Conservation (phyloP, 1,284 basidiomycete genomes). For the Hemileia vastatrix region DNA sequence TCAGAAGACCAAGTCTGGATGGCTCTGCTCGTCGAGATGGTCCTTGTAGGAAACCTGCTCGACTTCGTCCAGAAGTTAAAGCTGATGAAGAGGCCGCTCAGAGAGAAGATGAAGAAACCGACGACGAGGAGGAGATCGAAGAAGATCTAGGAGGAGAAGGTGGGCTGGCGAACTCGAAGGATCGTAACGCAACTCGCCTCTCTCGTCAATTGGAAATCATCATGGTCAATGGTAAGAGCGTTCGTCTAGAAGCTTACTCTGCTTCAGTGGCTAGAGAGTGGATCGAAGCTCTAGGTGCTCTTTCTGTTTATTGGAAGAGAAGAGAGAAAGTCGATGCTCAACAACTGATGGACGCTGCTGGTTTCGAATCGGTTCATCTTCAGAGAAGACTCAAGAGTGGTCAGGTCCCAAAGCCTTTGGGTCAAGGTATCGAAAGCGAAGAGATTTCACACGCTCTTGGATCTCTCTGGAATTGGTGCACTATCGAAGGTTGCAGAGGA, state of each 20-base stretch:
- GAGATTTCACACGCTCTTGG: constrained; percentile 53
- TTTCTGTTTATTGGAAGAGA: constrained; percentile 65
- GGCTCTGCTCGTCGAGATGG: constrained; percentile 2
- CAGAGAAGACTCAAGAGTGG: neutral
- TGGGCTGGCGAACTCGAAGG: constrained; percentile 49
- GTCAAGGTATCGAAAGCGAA: neutral
- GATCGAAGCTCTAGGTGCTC: constrained; percentile 59
- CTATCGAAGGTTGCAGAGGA: constrained; percentile 61
- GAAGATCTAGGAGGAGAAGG: constrained; percentile 61
- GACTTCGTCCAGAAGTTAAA: too few species aligned
- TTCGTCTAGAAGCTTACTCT: constrained; percentile 57
- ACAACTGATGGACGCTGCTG: constrained; percentile 64
- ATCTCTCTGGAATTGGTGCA: constrained; percentile 68
- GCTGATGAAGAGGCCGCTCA: constrained; percentile 47
- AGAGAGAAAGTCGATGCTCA: constrained; percentile 60
- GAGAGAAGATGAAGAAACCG: constrained; percentile 47
- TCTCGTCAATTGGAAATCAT: constrained; percentile 67
- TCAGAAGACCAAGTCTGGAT: constrained; percentile 30
- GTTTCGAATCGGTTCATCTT: neutral
- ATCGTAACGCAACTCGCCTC: constrained; percentile 52
- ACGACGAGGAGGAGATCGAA: constrained; percentile 50
- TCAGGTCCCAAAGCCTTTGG: neutral
- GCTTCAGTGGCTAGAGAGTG: constrained; percentile 60
- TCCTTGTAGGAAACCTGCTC: neutral
- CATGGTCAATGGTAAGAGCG: constrained; percentile 57